Percentiles rank a stretch among this genome's conserved stretches.
phyloP scores from a whole-genome alignment of 2,329 filamentous ascomycete species.

The Monosporascus sp. region DNA sequence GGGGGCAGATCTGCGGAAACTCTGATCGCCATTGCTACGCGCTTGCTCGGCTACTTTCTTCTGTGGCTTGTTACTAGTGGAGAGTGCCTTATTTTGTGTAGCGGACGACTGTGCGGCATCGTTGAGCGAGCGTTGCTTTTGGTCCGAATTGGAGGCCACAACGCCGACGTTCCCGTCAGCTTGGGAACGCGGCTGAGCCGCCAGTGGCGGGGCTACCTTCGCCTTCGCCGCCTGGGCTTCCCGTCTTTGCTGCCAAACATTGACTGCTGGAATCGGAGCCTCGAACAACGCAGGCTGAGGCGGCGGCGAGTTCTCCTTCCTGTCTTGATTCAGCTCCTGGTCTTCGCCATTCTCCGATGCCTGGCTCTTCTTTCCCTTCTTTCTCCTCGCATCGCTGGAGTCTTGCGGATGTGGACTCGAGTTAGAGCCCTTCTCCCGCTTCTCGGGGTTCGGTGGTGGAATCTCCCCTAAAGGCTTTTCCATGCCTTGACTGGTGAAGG shows the following conservation, averaged over 20 bases:
- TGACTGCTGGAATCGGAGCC: slow-evolving; percentile 76
- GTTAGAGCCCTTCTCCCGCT: slow-evolving; percentile 53
- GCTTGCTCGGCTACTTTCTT: slow-evolving; percentile 37
- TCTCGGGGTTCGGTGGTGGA: slow-evolving; percentile 32
- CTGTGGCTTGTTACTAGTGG: slow-evolving; percentile 35
- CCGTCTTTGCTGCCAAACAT: slow-evolving; percentile 79
- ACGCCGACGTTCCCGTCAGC: slow-evolving; percentile 7
- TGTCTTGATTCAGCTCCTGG: slow-evolving; percentile 40
- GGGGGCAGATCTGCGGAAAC: slow-evolving; percentile 33
- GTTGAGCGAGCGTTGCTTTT: slow-evolving; percentile 13
- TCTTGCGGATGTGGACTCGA: slow-evolving; percentile 61
- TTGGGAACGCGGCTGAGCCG: slow-evolving; percentile 14
- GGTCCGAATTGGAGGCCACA: slow-evolving; percentile 7
- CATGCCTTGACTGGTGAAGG: slow-evolving; percentile 7
- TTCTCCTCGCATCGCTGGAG: slow-evolving; percentile 59
- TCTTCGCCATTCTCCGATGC: slow-evolving; percentile 48
- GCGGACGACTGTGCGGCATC: slow-evolving; percentile 18
- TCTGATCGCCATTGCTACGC: slow-evolving; percentile 34
- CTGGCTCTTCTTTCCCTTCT: slow-evolving; percentile 59
- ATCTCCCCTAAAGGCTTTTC: slow-evolving; percentile 7
- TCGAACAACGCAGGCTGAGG: slow-evolving; percentile 66
- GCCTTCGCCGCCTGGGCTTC: slow-evolving; percentile 56
- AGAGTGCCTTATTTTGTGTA: slow-evolving; percentile 16
- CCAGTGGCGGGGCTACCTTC: slow-evolving; percentile 26
- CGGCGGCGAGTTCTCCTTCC: slow-evolving; percentile 54